Conservation (phyloP, 1,139 yeast genomes). For the Lodderomyces oxycetoniae region DNA sequence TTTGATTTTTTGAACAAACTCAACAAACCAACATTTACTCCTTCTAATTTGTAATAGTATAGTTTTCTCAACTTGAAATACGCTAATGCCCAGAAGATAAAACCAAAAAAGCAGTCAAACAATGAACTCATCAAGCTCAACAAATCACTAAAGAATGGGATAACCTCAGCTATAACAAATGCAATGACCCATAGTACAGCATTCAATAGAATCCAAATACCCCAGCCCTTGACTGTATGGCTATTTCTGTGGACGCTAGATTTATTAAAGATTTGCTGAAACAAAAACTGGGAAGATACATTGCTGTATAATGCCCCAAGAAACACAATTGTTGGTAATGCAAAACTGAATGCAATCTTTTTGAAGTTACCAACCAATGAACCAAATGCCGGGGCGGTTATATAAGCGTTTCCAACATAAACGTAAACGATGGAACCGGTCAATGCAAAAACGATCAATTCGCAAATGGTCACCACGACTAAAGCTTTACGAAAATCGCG, state of each 20-base stretch:
- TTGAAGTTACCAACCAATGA: constrained; percentile 43
- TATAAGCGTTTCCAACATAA: constrained; percentile 51
- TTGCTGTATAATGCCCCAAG: constrained; percentile 54
- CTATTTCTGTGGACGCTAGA: constrained; percentile 40
- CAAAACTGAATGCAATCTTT: constrained; percentile 56
- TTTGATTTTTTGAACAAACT: constrained; percentile 19
- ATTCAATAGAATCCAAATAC: constrained; percentile 44
- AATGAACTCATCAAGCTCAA: constrained; percentile 58
- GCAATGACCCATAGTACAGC: constrained; percentile 48
- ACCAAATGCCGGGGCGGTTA: constrained; percentile 59
- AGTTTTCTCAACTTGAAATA: constrained; percentile 34
- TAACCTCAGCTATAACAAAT: constrained; percentile 56
- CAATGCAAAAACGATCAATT: constrained; percentile 45
- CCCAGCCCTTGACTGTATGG: constrained; percentile 52
- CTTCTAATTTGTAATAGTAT: constrained; percentile 22
- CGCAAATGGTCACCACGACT: constrained; percentile 46
- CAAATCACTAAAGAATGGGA: constrained; percentile 58
- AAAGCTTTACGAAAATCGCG: constrained; percentile 55
- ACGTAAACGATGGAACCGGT: constrained; percentile 57
- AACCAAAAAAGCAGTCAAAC: constrained; percentile 64
- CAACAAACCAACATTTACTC: constrained; percentile 15
- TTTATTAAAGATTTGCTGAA: constrained; percentile 40
- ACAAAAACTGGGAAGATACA: constrained; percentile 49
- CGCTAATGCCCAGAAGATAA: constrained; percentile 64
- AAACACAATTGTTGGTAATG: constrained; percentile 54